Conservation (phyloP, 164 flowering plant genomes). For the Houttuynia cordata region DNA sequence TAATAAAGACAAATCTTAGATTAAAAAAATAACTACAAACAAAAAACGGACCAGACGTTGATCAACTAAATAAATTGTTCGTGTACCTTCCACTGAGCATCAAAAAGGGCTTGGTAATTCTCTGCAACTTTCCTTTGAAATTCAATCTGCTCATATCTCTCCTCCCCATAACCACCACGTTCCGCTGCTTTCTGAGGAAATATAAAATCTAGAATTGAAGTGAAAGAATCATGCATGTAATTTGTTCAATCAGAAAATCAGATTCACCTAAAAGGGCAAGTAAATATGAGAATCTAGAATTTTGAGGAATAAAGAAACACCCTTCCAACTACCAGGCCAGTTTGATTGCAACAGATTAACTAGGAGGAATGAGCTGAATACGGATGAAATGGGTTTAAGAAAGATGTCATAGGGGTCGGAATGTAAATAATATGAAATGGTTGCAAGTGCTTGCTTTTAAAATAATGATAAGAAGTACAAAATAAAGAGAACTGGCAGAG, state of each 20-base stretch:
- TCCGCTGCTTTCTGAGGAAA: constrained; percentile 66
- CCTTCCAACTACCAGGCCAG: too few relatives aligned
- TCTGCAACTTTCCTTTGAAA: constrained; percentile 65
- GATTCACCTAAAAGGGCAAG: not conserved
- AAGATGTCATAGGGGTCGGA: not conserved
- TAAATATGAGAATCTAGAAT: not conserved
- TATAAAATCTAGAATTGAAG: not conserved
- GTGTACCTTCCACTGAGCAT: constrained; percentile 72
- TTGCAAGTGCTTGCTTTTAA: too few relatives aligned
- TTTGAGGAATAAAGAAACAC: too few relatives aligned
- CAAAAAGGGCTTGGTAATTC: constrained; percentile 41
- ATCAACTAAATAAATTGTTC: not conserved
- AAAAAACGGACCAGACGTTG: not conserved
- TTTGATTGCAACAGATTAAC: too few relatives aligned
- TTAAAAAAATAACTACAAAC: not conserved
- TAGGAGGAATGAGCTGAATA: not conserved
- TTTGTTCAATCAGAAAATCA: too few relatives aligned
- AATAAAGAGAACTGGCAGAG: too few relatives aligned
- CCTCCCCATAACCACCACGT: constrained; percentile 86
- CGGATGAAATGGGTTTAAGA: not conserved
- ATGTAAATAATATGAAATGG: not conserved
- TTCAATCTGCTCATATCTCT: constrained; percentile 81
- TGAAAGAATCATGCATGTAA: not conserved
- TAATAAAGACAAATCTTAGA: too few relatives aligned
- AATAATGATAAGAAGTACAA: too few relatives aligned